phyloP scores from a whole-genome alignment of 345 rosid genomes.

The Aurinia saxatilis region DNA sequence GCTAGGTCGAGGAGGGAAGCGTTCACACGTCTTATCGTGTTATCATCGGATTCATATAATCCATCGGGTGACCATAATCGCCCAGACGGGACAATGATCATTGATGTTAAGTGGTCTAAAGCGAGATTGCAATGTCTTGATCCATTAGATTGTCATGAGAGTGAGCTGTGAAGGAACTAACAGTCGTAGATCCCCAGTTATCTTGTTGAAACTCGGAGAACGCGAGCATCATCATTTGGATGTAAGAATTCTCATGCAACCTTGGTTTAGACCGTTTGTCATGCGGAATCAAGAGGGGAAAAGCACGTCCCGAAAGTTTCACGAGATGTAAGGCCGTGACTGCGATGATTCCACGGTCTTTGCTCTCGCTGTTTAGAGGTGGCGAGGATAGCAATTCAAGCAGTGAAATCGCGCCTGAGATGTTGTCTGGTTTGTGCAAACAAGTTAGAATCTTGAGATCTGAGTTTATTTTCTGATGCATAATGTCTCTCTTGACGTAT shows the following conservation, averaged over 20 bases:
- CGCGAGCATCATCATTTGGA: conserved; percentile 28
- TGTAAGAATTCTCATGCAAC: conserved; percentile 18
- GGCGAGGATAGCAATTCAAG: conserved; percentile 22
- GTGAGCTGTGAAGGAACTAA: conserved; percentile 31
- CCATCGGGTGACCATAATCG: conserved; percentile 38
- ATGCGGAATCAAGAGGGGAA: conserved; percentile 47
- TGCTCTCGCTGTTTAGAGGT: conserved; percentile 4
- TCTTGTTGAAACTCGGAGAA: conserved; percentile 30
- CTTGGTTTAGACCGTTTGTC: conserved; percentile 11
- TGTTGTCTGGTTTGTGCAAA: conserved; percentile 41
- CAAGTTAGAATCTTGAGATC: conserved; percentile 46
- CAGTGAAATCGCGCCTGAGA: conserved; percentile 22
- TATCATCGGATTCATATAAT: conserved; percentile 20
- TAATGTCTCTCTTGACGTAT: conserved; percentile 34
- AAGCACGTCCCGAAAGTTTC: conserved; percentile 38
- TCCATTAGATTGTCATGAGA: conserved; percentile 41
- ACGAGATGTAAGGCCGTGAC: conserved; percentile 45
- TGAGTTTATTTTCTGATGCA: conserved; percentile 17
- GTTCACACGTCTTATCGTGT: conserved; percentile 19
- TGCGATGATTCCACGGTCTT: too few relatives aligned
- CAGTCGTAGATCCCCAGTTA: conserved; percentile 10
- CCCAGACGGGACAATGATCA: conserved; percentile 46
- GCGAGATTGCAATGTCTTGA: conserved; percentile 50
- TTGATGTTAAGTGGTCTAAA: conserved; percentile 28
- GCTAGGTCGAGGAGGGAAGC: conserved; percentile 16